Evolutionary conservation across 352 stramenopile genomes (phyloP).

Genomic region (Globisporangium canariense): DNA sequence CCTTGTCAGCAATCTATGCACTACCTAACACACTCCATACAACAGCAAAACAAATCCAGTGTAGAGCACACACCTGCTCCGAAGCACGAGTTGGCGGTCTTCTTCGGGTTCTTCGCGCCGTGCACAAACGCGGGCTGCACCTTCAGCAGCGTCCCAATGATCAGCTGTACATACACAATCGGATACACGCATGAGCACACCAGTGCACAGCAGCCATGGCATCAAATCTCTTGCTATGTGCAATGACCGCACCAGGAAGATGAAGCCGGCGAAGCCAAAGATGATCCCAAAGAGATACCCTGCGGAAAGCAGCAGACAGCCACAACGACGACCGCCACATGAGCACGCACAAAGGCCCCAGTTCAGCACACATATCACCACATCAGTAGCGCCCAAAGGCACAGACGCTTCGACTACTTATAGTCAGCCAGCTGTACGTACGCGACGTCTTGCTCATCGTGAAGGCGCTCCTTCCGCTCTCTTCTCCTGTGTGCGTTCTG

Average conservation of each 20-base stretch:
- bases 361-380: neutral
- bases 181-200: conserved; percentile 9
- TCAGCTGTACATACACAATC: conserved; percentile 34
- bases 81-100: conserved; percentile 71
- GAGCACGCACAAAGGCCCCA: too few species aligned
- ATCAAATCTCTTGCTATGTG: neutral
- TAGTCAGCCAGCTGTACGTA: conserved; percentile 5
- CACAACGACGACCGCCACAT: neutral
- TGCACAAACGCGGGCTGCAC: conserved; percentile 73
- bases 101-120: conserved; percentile 66
- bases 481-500: neutral
- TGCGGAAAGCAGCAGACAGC: conserved; percentile 17
- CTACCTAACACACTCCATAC: too few species aligned
- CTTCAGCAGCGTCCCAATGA: conserved; percentile 69
- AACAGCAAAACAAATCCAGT: neutral
- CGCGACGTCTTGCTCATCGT: conserved; percentile 21
- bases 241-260: conserved; percentile 60
- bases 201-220: neutral
- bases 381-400: neutral
- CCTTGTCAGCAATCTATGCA: too few species aligned
- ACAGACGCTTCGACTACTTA: neutral
- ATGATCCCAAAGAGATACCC: conserved; percentile 75
- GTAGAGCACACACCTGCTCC: conserved; percentile 51
- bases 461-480: neutral
- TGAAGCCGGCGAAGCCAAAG: conserved; percentile 71